Conservation (phyloP, 2,329 filamentous ascomycete genomes). For the Cytospora paraplurivora region DNA sequence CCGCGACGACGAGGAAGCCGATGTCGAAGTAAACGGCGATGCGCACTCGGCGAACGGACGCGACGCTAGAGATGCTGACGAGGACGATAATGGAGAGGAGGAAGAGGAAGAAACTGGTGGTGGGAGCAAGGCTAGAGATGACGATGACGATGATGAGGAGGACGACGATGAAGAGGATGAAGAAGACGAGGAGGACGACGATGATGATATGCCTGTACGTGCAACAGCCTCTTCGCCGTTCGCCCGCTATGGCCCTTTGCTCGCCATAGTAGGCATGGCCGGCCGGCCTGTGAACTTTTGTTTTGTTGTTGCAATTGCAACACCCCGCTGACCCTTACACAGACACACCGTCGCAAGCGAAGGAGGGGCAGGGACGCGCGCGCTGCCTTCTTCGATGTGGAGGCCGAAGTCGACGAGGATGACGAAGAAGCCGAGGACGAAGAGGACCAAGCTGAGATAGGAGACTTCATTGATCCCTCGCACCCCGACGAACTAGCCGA, state of each 20-base stretch:
- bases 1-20: constrained; percentile 36
- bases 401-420: constrained; percentile 96
- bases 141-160: constrained; percentile 41
- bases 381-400: constrained; percentile 92
- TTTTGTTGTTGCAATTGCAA: not conserved
- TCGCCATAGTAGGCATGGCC: not conserved
- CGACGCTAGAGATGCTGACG: constrained; percentile 39
- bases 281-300: not conserved
- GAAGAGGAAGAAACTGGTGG: constrained; percentile 48
- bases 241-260: not conserved
- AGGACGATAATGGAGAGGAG: constrained; percentile 50
- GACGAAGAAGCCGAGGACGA: constrained; percentile 88
- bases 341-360: constrained; percentile 78
- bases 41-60: constrained; percentile 24
- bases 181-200: constrained; percentile 33
- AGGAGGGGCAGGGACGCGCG: constrained; percentile 65
- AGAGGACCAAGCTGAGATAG: constrained; percentile 80
- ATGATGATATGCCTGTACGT: constrained; percentile 30
- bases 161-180: constrained; percentile 40
- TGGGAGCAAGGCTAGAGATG: constrained; percentile 29
- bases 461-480: constrained; percentile 84
- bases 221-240: not conserved
- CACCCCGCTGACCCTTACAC: constrained; percentile 1
- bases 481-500: constrained; percentile 89
- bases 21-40: constrained; percentile 28